These are phyloP conservation scores for Tolypocladium tundrense DNA, from an alignment of 2,329 filamentous ascomycete genomes.

Conservation along the genomic window DNA sequence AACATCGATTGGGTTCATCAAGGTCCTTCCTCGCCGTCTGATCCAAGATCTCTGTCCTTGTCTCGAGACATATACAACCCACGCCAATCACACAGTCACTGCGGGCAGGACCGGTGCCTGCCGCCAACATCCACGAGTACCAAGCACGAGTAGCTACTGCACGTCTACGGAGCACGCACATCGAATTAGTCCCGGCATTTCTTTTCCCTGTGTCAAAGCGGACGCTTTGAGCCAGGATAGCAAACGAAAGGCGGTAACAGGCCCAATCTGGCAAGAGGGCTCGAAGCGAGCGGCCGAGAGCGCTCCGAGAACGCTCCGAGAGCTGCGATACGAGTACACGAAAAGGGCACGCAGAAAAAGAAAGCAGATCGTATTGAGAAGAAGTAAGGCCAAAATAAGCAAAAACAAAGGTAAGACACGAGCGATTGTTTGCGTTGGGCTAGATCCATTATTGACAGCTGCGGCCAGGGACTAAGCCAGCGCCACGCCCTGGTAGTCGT, in stretches of 20 bases:
- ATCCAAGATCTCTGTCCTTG: neutral
- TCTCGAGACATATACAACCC: neutral
- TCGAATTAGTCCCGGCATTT: neutral
- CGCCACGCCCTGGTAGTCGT: neutral
- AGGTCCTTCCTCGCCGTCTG: neutral
- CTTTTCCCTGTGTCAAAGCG: neutral
- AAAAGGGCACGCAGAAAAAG: neutral
- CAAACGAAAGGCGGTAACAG: neutral
- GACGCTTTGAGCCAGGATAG: neutral
- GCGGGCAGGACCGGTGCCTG: neutral
- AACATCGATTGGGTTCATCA: neutral
- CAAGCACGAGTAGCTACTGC: neutral
- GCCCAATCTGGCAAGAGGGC: neutral
- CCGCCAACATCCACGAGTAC: neutral
- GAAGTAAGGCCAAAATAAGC: neutral
- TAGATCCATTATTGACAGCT: conserved; percentile 3
- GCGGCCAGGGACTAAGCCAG: neutral
- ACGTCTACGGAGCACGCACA: neutral
- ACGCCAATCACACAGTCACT: neutral
- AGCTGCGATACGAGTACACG: neutral
- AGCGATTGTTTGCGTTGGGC: conserved; percentile 4
- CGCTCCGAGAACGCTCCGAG: no score
- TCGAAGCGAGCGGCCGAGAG: neutral
- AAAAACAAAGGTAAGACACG: conserved; percentile 4
- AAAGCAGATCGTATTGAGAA: neutral